Base-by-base conservation (phyloP, 2,329 filamentous ascomycete genomes). In the Talaromyces verruculosus region DNA sequence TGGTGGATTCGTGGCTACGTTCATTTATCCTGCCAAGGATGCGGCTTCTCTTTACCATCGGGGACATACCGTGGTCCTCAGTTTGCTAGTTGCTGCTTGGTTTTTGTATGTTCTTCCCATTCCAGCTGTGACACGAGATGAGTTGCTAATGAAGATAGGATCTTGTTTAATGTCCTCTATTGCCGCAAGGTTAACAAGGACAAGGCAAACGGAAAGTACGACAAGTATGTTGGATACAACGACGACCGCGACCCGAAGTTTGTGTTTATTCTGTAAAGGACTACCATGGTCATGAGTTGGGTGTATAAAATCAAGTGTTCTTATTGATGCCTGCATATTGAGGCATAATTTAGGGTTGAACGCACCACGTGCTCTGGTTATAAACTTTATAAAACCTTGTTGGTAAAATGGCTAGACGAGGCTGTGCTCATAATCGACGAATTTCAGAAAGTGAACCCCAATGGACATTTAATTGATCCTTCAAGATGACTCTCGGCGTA, bases 231-330 rank as follows among this genome's bases (percentile, higher is more conserved):
- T 45, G 87, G 85, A 0, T 84, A 75, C 22, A 85, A 84, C 0
- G 88, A 90, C 71, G 88, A 90, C 70, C 80, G 88, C 28, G 86
- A 90, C 68, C 88, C 88, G 0, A 74, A 79, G 1, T 90, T 90
- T 70, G 84, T 79, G 68, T 82, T 89, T 80, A 81, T 90, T 8
- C 70, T 89, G 69, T 89, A 75, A 77, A 51, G 25, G n/a, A 3
- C 8, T 35, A 15, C 37, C 10, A 19, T 35, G 10, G 30, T 6
- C 10, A 22, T 30, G 13, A 28, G 7, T 10, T 49, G 43, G 45
- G 25, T 11, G 2, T 25, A 13, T 47, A 5, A 43, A 8, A n/a
- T 25, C 25, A 4, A 5, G 37, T 5, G 13, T 30, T 30, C 30
- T 1, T 8, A 8, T 33, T 33, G 49, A 25, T 37, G 33, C 11